Conservation (phyloP, 2,329 filamentous ascomycete species). For the Aspergillus alliaceus region DNA sequence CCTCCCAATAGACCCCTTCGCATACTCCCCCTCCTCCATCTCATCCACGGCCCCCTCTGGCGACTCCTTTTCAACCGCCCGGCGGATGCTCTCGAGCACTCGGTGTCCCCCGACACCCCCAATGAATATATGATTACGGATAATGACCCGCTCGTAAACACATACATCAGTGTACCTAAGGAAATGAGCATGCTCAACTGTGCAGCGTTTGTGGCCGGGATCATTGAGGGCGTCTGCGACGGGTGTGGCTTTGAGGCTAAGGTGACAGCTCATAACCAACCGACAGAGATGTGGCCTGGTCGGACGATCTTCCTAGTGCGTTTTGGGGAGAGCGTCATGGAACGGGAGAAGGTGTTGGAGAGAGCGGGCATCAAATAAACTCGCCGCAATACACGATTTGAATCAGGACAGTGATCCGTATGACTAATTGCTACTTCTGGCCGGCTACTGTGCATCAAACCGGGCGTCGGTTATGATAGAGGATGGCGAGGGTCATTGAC, state of each 20-base stretch:
- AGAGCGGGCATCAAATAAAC: slow-evolving; percentile 53
- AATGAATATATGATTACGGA: slow-evolving; percentile 99
- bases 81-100: slow-evolving; percentile 90
- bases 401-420: neutral
- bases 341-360: slow-evolving; percentile 80
- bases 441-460: neutral
- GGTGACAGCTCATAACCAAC: slow-evolving; percentile 81
- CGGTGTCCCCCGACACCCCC: slow-evolving; percentile 73
- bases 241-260: slow-evolving; percentile 85
- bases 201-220: slow-evolving; percentile 90
- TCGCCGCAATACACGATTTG: neutral
- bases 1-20: slow-evolving; percentile 76
- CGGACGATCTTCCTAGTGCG: slow-evolving; percentile 95
- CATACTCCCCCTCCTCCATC: slow-evolving; percentile 87
- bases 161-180: slow-evolving; percentile 86
- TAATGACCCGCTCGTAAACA: slow-evolving; percentile 94
- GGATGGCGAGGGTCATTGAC: neutral
- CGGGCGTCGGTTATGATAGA: neutral
- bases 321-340: slow-evolving; percentile 86
- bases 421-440: neutral
- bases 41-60: slow-evolving; percentile 92
- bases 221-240: slow-evolving; percentile 94
- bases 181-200: slow-evolving; percentile 98
- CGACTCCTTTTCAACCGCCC: slow-evolving; percentile 86
- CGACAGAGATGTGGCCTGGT: slow-evolving; percentile 84